Base-by-base conservation (phyloP, 306 rosid species). In the Astragalus glycyphyllos region DNA sequence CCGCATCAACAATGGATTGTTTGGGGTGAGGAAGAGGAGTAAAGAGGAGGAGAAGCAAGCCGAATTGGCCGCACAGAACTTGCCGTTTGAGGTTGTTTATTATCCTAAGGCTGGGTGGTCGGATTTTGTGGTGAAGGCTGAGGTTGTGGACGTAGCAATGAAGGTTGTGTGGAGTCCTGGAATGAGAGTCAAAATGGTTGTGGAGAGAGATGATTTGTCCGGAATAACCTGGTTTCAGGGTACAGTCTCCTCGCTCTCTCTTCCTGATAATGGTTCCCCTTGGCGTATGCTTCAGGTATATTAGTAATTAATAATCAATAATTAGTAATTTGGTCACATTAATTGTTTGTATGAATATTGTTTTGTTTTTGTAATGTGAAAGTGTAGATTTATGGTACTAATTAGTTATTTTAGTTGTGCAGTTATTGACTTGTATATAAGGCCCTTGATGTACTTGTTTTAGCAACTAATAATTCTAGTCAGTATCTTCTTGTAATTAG, bases 101-200 rank as follows among this genome's bases (percentile, higher is more conserved):
- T 88, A 86, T 75, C 97, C 97, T 0, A 81, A 83, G 55, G 62
- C 73, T 0, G 86, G 45, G 56, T 80, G 83, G 85, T 65, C 85
- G 2, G 95, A 83, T n/a, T 88, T 90, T 57, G 92, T 90, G 72
- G 81, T 90, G 68, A 85, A 82, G 47, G 85, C 81, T 0, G 89
- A 86, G 74, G 38, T 42, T 41, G 92, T 90, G 71, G 82, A 88
- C 29, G 75, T 53, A 65, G 82, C 84, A 0, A 6, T 77, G 76
- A 82, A 41, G 0, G 34, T 73, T 37, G 4, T 5, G 7, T 90
- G 92, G 97, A 23, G 74, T 2, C 54, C 62, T 0, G 90, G 89
- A 48, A 58, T 81, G 76, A 86, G 85, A 78, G 90, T 90, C 55
- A 90, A 88, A 68, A 79, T 83, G 82, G 70, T 85, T 0, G 9